These are phyloP conservation scores for Pleurotus citrinopileatus DNA, from an alignment of 768 basidiomycete species.

Conservation along the genomic window DNA sequence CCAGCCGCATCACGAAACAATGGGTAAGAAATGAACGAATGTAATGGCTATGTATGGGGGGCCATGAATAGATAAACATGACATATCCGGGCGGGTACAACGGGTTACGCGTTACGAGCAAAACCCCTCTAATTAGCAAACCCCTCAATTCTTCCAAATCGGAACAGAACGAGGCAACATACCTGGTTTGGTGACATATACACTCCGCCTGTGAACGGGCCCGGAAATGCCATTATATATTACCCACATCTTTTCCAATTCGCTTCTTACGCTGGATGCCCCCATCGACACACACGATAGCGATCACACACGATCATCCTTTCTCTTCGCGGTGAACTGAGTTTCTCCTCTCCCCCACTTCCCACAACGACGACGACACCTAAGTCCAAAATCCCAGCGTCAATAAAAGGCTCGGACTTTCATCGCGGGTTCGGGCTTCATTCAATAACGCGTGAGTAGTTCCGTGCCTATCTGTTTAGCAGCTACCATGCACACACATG, in stretches of 20 bases:
- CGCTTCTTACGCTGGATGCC: constrained; percentile 2
- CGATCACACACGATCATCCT: neutral
- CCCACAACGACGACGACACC: neutral
- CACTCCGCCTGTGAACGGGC: neutral
- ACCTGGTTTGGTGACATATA: neutral
- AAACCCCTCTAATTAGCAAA: neutral
- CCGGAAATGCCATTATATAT: no score
- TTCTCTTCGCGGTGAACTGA: neutral
- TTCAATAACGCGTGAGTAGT: neutral
- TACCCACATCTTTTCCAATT: neutral
- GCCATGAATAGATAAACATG: no score
- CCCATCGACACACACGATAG: neutral
- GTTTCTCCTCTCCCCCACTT: neutral
- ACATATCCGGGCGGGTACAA: no score
- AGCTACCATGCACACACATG: no score
- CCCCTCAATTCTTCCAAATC: neutral
- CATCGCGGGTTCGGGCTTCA: neutral
- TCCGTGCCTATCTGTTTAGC: no score
- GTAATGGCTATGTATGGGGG: no score
- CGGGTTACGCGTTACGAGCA: no score
- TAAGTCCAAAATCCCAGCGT: neutral
- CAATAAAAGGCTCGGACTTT: neutral
- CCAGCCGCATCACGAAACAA: no score
- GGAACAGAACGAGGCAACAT: neutral
- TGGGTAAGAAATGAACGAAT: no score